Base-by-base conservation (phyloP, 139 green algal genomes). In the Chara braunii region DNA sequence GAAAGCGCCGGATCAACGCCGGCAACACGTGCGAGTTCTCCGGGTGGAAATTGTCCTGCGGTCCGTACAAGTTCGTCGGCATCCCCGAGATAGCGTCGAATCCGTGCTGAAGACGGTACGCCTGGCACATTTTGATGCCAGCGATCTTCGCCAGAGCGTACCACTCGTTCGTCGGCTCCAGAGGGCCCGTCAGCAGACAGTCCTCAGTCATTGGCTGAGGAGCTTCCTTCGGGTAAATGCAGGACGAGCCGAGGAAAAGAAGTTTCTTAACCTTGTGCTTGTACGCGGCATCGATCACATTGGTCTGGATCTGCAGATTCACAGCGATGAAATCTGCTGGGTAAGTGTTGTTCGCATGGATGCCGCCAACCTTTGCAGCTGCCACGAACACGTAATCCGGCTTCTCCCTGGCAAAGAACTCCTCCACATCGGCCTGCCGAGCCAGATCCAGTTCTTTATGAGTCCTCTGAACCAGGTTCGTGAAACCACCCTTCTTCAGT, bases 61-160 rank as follows among this genome's bases (percentile, higher is more conserved):
- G 75, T 14, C 85, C 85, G 55, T 85, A 90, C 30, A 90, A 77
- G 75, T 90, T 90, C 53, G 83, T 87, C 5, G 85, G 85, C 31
- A 88, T 84, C 2, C 57, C 64, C 18, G 64, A 74, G 33, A 74
- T 68, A 9, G 64, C 64, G 29, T 74, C 64, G 14, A 36, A 74
- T 35, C 31, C 31, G 54, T 74, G 66, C 64, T 74, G 64, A n/a
- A 72, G 29, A 3, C 64, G 33, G 64, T 74, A 74, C 3, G 75
- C 70, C 37, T 80, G 70, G 57, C 73, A 81, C 50, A 81, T 63
- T 35, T 81, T 82, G 50, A 81, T 81, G 6, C 75, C 75, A 0
- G 75, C 72, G 30, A 81, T 81, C 70, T 81, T 81, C 3, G 75
- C 75, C 5, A 81, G 28, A 3, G 75, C 75, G 34, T 81, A 81